Evolutionary conservation across 2,329 filamentous ascomycete genomes (phyloP).

Genomic region (Ophiostoma angusticollis): DNA sequence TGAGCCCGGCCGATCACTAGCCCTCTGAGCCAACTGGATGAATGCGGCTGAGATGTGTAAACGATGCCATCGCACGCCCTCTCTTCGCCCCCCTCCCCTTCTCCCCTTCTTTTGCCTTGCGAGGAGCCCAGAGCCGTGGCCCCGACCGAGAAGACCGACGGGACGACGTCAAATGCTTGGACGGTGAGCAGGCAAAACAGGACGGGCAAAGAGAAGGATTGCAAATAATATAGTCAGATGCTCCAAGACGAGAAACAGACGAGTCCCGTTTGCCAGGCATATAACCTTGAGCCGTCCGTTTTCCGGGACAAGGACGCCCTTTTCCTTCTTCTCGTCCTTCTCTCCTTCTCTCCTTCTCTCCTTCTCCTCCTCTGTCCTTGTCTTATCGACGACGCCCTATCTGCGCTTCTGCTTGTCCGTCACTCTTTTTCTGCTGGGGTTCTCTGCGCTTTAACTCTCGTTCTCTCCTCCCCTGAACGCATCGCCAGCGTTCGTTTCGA

Average conservation of each 20-base stretch:
- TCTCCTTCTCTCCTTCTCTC: neutral
- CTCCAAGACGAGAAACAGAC: neutral
- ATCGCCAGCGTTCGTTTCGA: too few relatives aligned
- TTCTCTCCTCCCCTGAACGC: too few relatives aligned
- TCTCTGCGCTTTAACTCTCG: too few relatives aligned
- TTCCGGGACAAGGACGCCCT: neutral
- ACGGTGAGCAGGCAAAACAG: neutral
- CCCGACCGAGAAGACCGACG: neutral
- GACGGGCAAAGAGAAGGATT: neutral
- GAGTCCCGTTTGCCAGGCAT: slow-evolving; percentile 2
- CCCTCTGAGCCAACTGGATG: slow-evolving; percentile 13
- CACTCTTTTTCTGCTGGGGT: too few relatives aligned
- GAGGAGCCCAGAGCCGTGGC: slow-evolving; percentile 2
- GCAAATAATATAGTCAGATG: too few relatives aligned
- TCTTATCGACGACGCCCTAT: neutral
- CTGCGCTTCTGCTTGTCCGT: neutral
- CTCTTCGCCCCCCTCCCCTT: neutral
- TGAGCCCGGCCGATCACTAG: slow-evolving; percentile 1
- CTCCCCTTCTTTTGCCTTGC: slow-evolving; percentile 3
- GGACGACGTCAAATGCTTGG: too few relatives aligned
- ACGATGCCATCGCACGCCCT: neutral
- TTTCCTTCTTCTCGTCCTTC: neutral
- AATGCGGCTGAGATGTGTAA: slow-evolving; percentile 8
- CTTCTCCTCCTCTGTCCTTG: neutral
- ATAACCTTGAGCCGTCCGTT: slow-evolving; percentile 3